phyloP scores from a whole-genome alignment of 1,139 yeast species.

The Keqinozyma sinolaborantium region DNA sequence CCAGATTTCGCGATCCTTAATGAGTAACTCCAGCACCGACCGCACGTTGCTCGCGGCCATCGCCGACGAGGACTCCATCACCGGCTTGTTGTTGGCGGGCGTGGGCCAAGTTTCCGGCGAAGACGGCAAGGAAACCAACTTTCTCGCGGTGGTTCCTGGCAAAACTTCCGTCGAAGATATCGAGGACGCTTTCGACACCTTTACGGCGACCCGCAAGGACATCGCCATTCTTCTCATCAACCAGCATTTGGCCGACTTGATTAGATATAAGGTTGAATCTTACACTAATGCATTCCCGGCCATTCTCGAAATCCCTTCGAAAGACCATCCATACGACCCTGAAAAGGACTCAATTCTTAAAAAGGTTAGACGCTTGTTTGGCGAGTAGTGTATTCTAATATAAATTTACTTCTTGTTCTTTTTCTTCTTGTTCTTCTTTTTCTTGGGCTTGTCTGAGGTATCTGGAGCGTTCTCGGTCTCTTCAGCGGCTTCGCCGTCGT shows the following conservation, averaged over 20 bases:
- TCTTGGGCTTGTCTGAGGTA: constrained; percentile 5
- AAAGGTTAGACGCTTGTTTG: constrained; percentile 91
- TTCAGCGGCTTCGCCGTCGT: constrained; percentile 5
- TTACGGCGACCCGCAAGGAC: constrained; percentile 76
- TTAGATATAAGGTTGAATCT: constrained; percentile 76
- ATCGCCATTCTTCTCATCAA: constrained; percentile 90
- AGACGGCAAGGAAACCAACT: constrained; percentile 72
- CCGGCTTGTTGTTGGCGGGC: constrained; percentile 94
- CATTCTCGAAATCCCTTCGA: constrained; percentile 92
- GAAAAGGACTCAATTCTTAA: constrained; percentile 95
- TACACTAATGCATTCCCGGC: constrained; percentile 95
- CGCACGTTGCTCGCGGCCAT: constrained; percentile 85
- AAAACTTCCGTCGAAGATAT: constrained; percentile 77
- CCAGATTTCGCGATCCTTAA: no score
- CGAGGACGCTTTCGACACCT: constrained; percentile 70
- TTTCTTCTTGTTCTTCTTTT: constrained; percentile 18
- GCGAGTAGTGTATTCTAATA: constrained; percentile 50
- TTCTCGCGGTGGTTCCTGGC: constrained; percentile 72
- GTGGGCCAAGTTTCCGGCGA: constrained; percentile 79
- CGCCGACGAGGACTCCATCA: constrained; percentile 96
- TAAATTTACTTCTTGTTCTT: constrained; percentile 13
- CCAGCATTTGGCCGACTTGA: constrained; percentile 92
- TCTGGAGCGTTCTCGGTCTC: constrained; percentile 3
- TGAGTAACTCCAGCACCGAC: constrained; percentile 44
- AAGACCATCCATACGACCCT: constrained; percentile 98